A percentile compares a stretch with the other conserved stretches of the same genome.
phyloP scores from a whole-genome alignment of 2,329 filamentous ascomycete species.

The Chaetomium globosum region DNA sequence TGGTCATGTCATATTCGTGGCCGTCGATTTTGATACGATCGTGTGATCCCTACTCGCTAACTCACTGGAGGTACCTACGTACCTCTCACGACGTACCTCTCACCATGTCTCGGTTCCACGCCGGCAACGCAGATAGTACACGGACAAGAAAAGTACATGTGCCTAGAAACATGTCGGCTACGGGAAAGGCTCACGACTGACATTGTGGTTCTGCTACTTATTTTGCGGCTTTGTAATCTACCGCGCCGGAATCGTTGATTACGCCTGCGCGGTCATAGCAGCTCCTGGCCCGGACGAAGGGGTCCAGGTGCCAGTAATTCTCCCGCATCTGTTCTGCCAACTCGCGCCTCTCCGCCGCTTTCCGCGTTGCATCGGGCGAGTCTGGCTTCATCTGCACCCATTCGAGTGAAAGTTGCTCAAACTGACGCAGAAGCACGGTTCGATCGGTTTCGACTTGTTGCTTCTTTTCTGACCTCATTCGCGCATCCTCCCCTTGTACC shows the following conservation, averaged over 20 bases:
- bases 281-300: slow-evolving; percentile 22
- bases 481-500: slow-evolving; percentile 13
- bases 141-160: too few species aligned
- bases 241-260: not conserved
- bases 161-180: not conserved
- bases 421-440: slow-evolving; percentile 16
- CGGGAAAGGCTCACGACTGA: not conserved
- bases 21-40: too few species aligned
- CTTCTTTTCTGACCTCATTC: slow-evolving; percentile 23
- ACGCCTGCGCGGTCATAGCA: slow-evolving; percentile 22
- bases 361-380: slow-evolving; percentile 8
- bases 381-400: slow-evolving; percentile 9
- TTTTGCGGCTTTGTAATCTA: slow-evolving; percentile 21
- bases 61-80: too few species aligned
- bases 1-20: too few species aligned
- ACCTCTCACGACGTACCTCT: too few species aligned
- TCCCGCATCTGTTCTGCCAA: slow-evolving; percentile 18
- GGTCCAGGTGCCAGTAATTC: slow-evolving; percentile 21
- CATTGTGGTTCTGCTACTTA: not conserved
- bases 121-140: too few species aligned
- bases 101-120: too few species aligned
- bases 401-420: slow-evolving; percentile 21
- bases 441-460: slow-evolving; percentile 7
- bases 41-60: not conserved
- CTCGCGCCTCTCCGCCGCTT: not conserved